phyloP scores from a whole-genome alignment of 2,329 filamentous ascomycete species.

The Fonsecaea erecta region DNA sequence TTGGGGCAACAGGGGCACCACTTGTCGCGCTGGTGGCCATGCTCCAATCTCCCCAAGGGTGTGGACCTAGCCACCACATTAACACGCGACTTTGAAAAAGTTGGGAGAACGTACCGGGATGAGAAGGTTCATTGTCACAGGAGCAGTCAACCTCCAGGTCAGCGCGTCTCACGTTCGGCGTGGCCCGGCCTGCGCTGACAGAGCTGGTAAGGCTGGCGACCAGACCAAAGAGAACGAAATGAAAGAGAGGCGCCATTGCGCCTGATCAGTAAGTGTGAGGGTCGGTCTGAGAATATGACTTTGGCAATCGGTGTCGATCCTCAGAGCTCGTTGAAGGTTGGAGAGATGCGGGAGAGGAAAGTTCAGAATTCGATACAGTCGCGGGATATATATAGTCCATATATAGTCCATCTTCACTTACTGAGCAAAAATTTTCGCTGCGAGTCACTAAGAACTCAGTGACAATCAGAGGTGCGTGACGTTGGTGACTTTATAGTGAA shows the following conservation, averaged over 20 bases:
- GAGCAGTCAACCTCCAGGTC: conserved; percentile 2
- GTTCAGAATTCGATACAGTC: neutral
- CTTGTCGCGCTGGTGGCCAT: neutral
- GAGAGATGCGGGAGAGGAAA: neutral
- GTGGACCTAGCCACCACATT: neutral
- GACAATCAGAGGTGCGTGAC: neutral
- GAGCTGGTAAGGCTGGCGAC: neutral
- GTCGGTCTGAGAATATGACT: neutral
- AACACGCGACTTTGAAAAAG: neutral
- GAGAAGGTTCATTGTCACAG: neutral
- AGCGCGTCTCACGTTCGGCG: neutral
- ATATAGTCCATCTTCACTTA: neutral
- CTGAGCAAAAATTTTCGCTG: neutral
- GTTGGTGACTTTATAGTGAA: neutral
- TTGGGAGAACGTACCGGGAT: neutral
- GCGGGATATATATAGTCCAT: neutral
- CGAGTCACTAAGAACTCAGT: neutral
- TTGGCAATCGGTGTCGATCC: neutral
- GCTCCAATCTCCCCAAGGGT: conserved; percentile 11
- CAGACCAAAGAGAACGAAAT: conserved; percentile 4
- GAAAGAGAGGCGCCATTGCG: conserved; percentile 4
- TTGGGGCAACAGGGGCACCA: neutral
- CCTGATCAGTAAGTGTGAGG: neutral
- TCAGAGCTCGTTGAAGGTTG: neutral
- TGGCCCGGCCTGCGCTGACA: neutral